Conservation (phyloP, 2,329 filamentous ascomycete species). For the Fusarium temperatum region DNA sequence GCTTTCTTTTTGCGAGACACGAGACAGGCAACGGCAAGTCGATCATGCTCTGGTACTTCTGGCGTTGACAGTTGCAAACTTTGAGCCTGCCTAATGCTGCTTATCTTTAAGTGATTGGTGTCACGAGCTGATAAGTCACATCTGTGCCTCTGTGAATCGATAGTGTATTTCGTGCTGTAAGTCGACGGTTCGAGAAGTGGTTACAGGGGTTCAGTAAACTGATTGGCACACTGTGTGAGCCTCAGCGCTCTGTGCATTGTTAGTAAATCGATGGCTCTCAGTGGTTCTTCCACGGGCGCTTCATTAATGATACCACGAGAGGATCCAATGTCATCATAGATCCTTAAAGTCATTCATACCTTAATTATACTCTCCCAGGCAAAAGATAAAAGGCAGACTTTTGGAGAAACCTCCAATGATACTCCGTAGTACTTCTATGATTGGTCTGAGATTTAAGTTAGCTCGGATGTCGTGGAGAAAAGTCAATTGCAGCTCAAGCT, state of each 20-base stretch:
- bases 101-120: background rate
- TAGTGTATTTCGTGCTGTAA: conserved; percentile 19
- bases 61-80: background rate
- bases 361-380: fast-evolving
- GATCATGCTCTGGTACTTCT: background rate
- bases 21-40: background rate
- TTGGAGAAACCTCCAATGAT: too few species aligned
- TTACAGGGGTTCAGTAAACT: conserved; percentile 23
- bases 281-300: background rate
- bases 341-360: fast-evolving
- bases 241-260: background rate
- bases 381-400: background rate
- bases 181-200: conserved; percentile 28
- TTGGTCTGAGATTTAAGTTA: background rate
- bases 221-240: conserved; percentile 10
- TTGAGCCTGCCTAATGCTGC: background rate
- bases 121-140: conserved; percentile 1
- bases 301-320: background rate
- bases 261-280: background rate
- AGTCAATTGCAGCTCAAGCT: background rate
- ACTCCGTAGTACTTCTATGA: too few species aligned
- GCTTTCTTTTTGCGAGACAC: conserved; percentile 4
- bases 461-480: background rate
- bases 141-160: conserved; percentile 1
- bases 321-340: background rate